Conservation (phyloP, 345 rosid genomes). For the Moricandia arvensis region DNA sequence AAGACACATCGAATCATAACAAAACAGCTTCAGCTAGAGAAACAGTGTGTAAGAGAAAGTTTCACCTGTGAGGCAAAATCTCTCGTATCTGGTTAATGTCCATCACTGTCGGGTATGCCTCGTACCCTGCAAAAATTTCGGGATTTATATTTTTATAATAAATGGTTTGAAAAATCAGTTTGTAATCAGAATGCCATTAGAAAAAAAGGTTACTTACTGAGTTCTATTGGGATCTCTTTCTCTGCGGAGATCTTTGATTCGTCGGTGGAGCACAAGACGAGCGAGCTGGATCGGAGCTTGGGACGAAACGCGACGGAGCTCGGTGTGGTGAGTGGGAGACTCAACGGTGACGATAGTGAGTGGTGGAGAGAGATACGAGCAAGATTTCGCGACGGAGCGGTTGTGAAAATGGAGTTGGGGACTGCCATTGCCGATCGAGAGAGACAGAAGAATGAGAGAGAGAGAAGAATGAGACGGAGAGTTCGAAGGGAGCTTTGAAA, state of each 20-base stretch:
- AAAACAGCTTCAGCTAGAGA: not conserved
- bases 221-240: slow-evolving; percentile 41
- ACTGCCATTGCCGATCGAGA: slow-evolving; percentile 33
- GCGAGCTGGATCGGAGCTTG: slow-evolving; percentile 32
- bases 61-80: slow-evolving; percentile 85
- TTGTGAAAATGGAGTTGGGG: slow-evolving; percentile 34
- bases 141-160: not conserved
- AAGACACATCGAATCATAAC: not conserved
- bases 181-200: not conserved
- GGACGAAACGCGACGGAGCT: slow-evolving; percentile 29
- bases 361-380: not conserved
- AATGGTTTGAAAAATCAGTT: not conserved
- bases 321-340: slow-evolving; percentile 7
- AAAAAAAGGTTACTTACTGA: slow-evolving; percentile 2
- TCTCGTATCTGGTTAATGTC: slow-evolving; percentile 88
- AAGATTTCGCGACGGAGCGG: slow-evolving; percentile 11
- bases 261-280: slow-evolving; percentile 30
- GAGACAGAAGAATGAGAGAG: not conserved
- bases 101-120: slow-evolving; percentile 54
- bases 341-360: slow-evolving; percentile 4
- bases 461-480: slow-evolving; percentile 29
- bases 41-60: not conserved
- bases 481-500: slow-evolving; percentile 21
- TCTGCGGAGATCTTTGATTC: slow-evolving; percentile 14
- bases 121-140: slow-evolving; percentile 28